Percentiles rank a stretch among this genome's conserved stretches.
These are phyloP conservation scores for Vanderwaltozyma yarrowii DNA, from an alignment of 805 yeast genomes.

Conservation along the genomic window DNA sequence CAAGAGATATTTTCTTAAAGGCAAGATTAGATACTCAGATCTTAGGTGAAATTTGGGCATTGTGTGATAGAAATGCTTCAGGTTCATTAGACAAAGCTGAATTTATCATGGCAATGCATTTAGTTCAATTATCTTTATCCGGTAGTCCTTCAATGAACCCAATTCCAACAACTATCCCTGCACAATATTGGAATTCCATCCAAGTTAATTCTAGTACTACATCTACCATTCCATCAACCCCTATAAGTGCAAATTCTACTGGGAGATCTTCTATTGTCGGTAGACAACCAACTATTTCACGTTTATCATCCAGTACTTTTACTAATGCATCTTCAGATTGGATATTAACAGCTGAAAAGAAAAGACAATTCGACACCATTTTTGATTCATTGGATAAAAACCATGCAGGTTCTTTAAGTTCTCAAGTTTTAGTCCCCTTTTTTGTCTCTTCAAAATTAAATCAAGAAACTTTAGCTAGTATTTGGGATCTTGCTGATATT, in stretches of 20 bases:
- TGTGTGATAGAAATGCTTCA: conserved; percentile 65
- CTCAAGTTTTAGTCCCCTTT: conserved; percentile 79
- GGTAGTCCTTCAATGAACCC: conserved; percentile 54
- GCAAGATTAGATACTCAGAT: conserved; percentile 72
- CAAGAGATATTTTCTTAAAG: conserved; percentile 78
- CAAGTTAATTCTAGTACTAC: conserved; percentile 7
- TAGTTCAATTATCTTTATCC: conserved; percentile 60
- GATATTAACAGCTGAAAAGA: conserved; percentile 58
- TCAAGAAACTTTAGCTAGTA: conserved; percentile 74
- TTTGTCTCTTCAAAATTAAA: conserved; percentile 78
- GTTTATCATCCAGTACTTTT: conserved; percentile 26
- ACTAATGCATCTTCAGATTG: conserved; percentile 42
- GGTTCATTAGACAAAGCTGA: conserved; percentile 68
- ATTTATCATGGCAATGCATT: conserved; percentile 89
- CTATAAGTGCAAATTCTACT: conserved; percentile 20
- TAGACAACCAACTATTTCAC: conserved; percentile 29
- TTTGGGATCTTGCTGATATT: conserved; percentile 93
- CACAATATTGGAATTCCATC: conserved; percentile 31
- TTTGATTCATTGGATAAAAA: conserved; percentile 69
- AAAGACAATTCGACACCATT: conserved; percentile 66
- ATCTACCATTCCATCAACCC: conserved; percentile 9
- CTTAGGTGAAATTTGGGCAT: conserved; percentile 80
- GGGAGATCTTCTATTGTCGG: conserved; percentile 22
- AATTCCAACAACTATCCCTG: conserved; percentile 42
- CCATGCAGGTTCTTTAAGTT: conserved; percentile 51